Evolutionary conservation across 1,284 basidiomycete genomes (phyloP), one percentile per base, ranked within the genome.

Genomic region (Pseudozyma flocculosa): DNA sequence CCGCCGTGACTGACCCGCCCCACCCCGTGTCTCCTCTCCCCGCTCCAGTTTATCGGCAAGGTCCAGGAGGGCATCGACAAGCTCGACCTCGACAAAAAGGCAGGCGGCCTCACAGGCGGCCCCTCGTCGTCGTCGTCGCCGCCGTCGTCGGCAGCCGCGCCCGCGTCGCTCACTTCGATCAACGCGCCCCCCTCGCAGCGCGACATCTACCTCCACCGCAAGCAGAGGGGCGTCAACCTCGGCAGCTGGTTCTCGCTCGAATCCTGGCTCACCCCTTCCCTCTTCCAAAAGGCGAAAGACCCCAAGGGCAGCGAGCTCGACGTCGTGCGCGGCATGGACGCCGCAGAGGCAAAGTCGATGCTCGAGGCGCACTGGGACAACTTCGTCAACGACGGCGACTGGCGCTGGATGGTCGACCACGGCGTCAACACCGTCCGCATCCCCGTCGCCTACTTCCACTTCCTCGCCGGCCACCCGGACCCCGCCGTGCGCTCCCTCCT

Each of bases 391-490:
- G 71, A 75, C n/a, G 70, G 70, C 10, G 75, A 78, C 42, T 72
- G 73, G 50, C 76, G 80, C 39, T 92, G 88, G 88, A 83, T 92
- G 50, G 81, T 82, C 1, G 79, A 83, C n/a, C 81, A 81, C 48
- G 90, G 90, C 0, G 84, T 92, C 74, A 93, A 92, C 68, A 84
- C 87, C 34, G 89, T 92, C 61, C 82, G 90, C 54, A 84, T 93
- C 51, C 90, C 90, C 21, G 87, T 92, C 46, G 58, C 61, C 39
- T 71, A 68, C 51, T 62, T 52, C 61, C 90, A 89, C 87, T 92
- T 72, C 87, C 86, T 22, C 88, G 86, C 80, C 87, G 90, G 79
- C 86, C 90, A 74, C 62, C 90, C 39, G 85, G 84, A 88, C 50
- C 82, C 81, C 2, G 82, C 84, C 11, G 45, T 62, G 2, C 24